Conservation (phyloP, 1,284 basidiomycete species). For the Uromyces viciae-fabae region DNA sequence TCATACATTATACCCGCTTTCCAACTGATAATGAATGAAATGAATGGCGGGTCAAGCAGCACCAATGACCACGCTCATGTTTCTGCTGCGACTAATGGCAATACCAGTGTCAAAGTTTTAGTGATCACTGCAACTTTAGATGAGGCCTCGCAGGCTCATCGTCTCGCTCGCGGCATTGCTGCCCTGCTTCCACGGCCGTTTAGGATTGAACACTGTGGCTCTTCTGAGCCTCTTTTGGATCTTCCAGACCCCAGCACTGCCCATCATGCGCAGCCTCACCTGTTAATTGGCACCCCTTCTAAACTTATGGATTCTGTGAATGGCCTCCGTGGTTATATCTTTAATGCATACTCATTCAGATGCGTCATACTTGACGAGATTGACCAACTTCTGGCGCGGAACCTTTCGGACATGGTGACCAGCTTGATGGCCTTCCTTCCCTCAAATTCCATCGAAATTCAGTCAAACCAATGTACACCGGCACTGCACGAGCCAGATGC, state of each 20-base stretch:
- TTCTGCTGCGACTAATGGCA: slow-evolving; percentile 55
- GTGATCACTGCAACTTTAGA: slow-evolving; percentile 97
- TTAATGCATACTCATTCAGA: slow-evolving; percentile 11
- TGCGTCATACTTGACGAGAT: slow-evolving; percentile 73
- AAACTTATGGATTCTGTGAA: slow-evolving; percentile 90
- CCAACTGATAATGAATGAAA: slow-evolving; percentile 48
- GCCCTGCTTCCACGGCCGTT: slow-evolving; percentile 63
- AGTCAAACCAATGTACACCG: not conserved
- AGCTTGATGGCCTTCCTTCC: slow-evolving; percentile 86
- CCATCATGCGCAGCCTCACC: slow-evolving; percentile 70
- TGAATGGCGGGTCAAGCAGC: not conserved
- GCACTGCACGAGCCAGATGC: slow-evolving; percentile 51
- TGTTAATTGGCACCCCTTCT: slow-evolving; percentile 94
- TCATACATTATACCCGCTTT: slow-evolving; percentile 64
- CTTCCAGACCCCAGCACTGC: slow-evolving; percentile 54
- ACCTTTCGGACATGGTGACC: slow-evolving; percentile 89
- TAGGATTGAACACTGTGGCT: slow-evolving; percentile 67
- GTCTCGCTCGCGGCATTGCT: slow-evolving; percentile 91
- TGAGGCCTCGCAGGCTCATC: slow-evolving; percentile 94
- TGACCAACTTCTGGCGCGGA: slow-evolving; percentile 93
- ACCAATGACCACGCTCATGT: slow-evolving; percentile 71
- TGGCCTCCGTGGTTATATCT: slow-evolving; percentile 54
- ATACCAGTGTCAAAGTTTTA: slow-evolving; percentile 76
- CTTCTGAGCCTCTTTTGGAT: slow-evolving; percentile 71
- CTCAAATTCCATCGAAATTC: slow-evolving; percentile 59